A percentile compares a stretch with the other conserved stretches of the same genome.
Evolutionary conservation across 2,329 filamentous ascomycete genomes (phyloP).

Genomic region (Immersiporthe knoxdaviesiana): DNA sequence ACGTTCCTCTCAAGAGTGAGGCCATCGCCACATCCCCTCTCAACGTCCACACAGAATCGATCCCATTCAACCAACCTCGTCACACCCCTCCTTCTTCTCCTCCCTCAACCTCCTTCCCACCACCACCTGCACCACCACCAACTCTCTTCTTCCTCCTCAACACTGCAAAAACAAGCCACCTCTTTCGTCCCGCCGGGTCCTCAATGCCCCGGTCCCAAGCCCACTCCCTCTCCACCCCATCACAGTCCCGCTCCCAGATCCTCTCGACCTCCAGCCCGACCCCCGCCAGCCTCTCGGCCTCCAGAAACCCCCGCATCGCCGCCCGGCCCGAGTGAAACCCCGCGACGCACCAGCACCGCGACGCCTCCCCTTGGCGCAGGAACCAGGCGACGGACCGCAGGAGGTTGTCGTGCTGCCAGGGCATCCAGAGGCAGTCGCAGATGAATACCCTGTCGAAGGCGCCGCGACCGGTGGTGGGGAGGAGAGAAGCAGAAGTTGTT

Average conservation of each 20-base stretch:
- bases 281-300: constrained; percentile 46
- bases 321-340: constrained; percentile 73
- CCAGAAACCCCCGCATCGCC: constrained; percentile 70
- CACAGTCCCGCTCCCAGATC: constrained; percentile 71
- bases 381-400: constrained; percentile 66
- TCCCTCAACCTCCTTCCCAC: background rate
- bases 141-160: constrained; percentile 44
- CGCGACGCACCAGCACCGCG: constrained; percentile 66
- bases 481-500: constrained; percentile 34
- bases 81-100: background rate
- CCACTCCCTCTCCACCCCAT: constrained; percentile 67
- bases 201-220: constrained; percentile 61
- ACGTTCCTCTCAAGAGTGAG: background rate
- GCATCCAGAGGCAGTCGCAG: constrained; percentile 78
- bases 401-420: constrained; percentile 70
- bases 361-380: constrained; percentile 48
- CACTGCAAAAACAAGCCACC: constrained; percentile 68
- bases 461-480: constrained; percentile 34
- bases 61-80: background rate
- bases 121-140: background rate
- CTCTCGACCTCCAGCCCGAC: constrained; percentile 63
- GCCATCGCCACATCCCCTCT: background rate
- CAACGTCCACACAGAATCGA: background rate
- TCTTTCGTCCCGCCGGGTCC: constrained; percentile 65
- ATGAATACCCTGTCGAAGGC: constrained; percentile 67